Percentiles rank a stretch among this genome's conserved stretches.
phyloP scores from a whole-genome alignment of 257 asterid genomes.

The Handroanthus guayacan region DNA sequence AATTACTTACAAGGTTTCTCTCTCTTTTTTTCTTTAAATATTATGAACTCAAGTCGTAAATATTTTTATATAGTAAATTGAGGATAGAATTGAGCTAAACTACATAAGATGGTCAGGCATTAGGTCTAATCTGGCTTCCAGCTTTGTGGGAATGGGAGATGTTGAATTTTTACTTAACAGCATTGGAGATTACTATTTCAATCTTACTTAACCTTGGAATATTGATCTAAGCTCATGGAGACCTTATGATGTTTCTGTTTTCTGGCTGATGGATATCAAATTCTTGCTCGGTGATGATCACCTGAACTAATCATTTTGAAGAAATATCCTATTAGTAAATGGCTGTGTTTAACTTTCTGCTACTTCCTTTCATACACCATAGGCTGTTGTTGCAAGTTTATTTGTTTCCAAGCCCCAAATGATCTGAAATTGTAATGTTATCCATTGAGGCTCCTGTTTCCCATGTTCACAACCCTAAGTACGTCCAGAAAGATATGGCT shows the following conservation, averaged over 20 bases:
- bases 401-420: neutral
- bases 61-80: neutral
- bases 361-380: slow-evolving; percentile 5
- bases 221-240: slow-evolving; percentile 15
- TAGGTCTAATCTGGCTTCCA: neutral
- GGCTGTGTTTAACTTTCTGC: neutral
- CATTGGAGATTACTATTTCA: neutral
- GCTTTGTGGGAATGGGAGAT: neutral
- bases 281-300: neutral
- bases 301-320: neutral
- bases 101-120: slow-evolving; percentile 3
- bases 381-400: neutral
- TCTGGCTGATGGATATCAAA: slow-evolving; percentile 5
- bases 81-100: neutral
- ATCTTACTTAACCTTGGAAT: neutral
- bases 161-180: neutral
- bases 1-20: neutral
- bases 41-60: too few species aligned
- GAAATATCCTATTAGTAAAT: neutral
- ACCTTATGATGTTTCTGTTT: neutral
- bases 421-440: neutral
- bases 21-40: neutral
- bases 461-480: neutral
- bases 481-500: neutral
- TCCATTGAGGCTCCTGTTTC: neutral